A percentile compares a stretch with the other conserved stretches of the same genome.
These are phyloP conservation scores for Tetrapisispora phaffii DNA, from an alignment of 805 yeast genomes.

Conservation along the genomic window DNA sequence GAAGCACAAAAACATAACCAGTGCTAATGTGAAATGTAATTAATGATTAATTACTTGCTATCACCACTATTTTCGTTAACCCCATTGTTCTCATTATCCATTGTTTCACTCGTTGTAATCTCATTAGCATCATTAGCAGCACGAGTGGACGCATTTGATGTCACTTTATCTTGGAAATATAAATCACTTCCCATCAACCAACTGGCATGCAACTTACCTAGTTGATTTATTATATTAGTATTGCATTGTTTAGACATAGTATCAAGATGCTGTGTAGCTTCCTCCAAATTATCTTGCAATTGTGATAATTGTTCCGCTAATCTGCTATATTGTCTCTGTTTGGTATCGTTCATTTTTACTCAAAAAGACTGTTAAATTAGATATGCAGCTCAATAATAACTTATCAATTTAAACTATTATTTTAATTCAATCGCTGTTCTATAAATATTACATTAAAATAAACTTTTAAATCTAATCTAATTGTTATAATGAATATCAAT, in stretches of 20 bases:
- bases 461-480: too few relatives aligned
- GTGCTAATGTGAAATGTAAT: too few relatives aligned
- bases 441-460: too few relatives aligned
- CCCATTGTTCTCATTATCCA: not conserved
- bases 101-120: not conserved
- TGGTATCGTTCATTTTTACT: slow-evolving; percentile 15
- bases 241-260: slow-evolving; percentile 26
- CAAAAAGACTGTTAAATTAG: not conserved
- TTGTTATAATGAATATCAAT: too few relatives aligned
- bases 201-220: slow-evolving; percentile 27
- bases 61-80: not conserved
- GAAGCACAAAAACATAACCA: too few relatives aligned
- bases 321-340: slow-evolving; percentile 26
- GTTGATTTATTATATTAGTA: slow-evolving; percentile 22
- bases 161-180: slow-evolving; percentile 11
- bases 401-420: too few relatives aligned
- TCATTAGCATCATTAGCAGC: not conserved
- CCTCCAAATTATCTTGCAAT: slow-evolving; percentile 20
- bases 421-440: too few relatives aligned
- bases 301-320: slow-evolving; percentile 22
- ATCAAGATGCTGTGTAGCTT: slow-evolving; percentile 21
- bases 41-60: not conserved
- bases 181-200: slow-evolving; percentile 28
- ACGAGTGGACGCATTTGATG: not conserved
- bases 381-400: too few relatives aligned